Evolutionary conservation across 257 asterid species (phyloP).

Genomic region (Lycium ferocissimum): DNA sequence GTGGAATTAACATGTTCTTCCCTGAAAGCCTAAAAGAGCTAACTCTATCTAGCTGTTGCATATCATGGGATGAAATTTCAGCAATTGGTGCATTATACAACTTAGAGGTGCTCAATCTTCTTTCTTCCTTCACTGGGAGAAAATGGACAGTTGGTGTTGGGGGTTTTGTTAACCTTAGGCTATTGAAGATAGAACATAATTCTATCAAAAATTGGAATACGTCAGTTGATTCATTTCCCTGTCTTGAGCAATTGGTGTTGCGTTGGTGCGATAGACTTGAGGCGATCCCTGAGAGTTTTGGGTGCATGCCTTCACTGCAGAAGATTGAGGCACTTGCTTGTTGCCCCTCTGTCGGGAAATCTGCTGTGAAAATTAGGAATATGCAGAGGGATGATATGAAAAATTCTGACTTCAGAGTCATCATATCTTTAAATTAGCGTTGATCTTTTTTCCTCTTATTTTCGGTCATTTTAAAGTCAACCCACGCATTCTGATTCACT

Average conservation of each 20-base stretch:
- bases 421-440: not conserved
- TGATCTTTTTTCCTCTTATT: not conserved
- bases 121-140: slow-evolving; percentile 3
- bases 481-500: too few species aligned
- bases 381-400: not conserved
- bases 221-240: slow-evolving; percentile 8
- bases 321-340: not conserved
- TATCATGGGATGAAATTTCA: slow-evolving; percentile 21
- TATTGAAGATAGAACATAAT: not conserved
- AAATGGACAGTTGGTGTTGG: slow-evolving; percentile 24
- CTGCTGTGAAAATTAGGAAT: slow-evolving; percentile 5
- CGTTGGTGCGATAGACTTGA: not conserved
- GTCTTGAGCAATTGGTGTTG: slow-evolving; percentile 11
- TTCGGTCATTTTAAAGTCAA: too few species aligned
- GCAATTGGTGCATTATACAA: not conserved
- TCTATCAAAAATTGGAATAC: slow-evolving; percentile 20
- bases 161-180: slow-evolving; percentile 2
- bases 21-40: slow-evolving; percentile 12
- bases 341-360: not conserved
- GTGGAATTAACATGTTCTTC: not conserved
- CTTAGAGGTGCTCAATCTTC: not conserved
- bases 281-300: slow-evolving; percentile 11
- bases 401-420: not conserved
- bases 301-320: not conserved
- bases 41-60: slow-evolving; percentile 8